Evolutionary conservation across 2,329 filamentous ascomycete species (phyloP), one percentile per base, ranked within the genome.

Genomic region (Graphilbum ipis-grandicollis): DNA sequence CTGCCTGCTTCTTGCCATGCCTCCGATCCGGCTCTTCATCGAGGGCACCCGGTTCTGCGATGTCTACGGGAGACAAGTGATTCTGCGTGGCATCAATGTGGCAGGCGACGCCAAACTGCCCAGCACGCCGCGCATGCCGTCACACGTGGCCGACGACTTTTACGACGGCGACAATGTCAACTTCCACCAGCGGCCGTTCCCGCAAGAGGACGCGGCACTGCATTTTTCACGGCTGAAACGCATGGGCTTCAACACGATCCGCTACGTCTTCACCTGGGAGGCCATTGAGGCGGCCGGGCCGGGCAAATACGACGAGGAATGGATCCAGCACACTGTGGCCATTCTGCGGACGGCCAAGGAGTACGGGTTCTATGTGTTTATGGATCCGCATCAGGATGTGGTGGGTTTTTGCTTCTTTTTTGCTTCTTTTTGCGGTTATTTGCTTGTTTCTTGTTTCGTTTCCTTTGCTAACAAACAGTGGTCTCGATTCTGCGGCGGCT

Each of bases 301-400:
- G 0, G 84, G 86, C 1, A 76, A 72, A 50, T 98, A 96, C 54
- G 92, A 98, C 49, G 84, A 98, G 52, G 77, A 81, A 43, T 98
- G 82, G 69, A 86, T 96, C 45, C 68, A 81, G 46, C 84, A 93
- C 53, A 98, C 90, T 1, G 84, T 98, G 45, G 70, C 82, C 29
- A 65, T 93, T 10, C 58, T 98, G 47, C 71, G 85, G 39, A 65
- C 85, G 44, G 86, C 86, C 28, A 93, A 86, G 53, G 67, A 75
- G 28, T 96, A 93, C 62, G 83, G 82, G 21, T 94, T 98, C 55
- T 93, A 92, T 51, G 68, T 98, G 35, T 96, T 94, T 53, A 93
- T 98, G 84, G 92, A 98, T 48, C 88, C 92, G 17, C 90, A 98
- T 55, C 90, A 98, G 64, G 90, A 98, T 61, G 88, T 96, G 48